Evolutionary conservation across 2,329 filamentous ascomycete genomes (phyloP), one percentile per base, ranked within the genome.

Genomic region (Ascochyta fabae): DNA sequence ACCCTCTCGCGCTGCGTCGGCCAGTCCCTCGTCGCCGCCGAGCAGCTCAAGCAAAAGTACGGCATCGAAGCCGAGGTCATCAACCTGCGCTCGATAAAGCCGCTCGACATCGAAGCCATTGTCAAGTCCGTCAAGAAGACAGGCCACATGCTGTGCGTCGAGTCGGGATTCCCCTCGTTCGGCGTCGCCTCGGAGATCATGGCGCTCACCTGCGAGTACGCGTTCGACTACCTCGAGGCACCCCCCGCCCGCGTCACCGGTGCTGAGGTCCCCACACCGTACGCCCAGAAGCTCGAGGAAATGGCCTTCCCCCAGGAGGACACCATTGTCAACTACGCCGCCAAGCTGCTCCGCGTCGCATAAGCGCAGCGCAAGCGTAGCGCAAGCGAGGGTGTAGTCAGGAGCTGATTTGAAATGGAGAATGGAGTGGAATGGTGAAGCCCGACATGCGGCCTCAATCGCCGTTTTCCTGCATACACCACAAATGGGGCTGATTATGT

Each of bases 111-210:
- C 57, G 93, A 98, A 79, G 85, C 92, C 65, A 98, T 99, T 72
- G 84, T 98, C 79, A 92, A 96, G 78, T 97, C 93, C 12, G 88
- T 99, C 76, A 98, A 99, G 90, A 99, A 99, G 89, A 99, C 95
- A 16, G 89, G 91, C 77, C 90, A 89, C 73, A 86, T 99, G 61
- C 85, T 99, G 77, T 88, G 87, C 38, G 92, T 99, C 67, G 94
- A 98, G 81, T 97, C 92, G 53, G 95, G 94, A 64, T 99, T 93
- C 86, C 95, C 95, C 61, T 91, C 91, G 72, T 99, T 93, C 75
- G 95, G 95, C 76, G 92, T 99, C 67, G 86, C 88, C 56, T 86
- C 94, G 54, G 95, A 99, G 82, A 92, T 99, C 70, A 86, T 99
- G 62, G 95, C 95, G 57, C 83, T 97, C 58, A 88, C 92, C 61